Evolutionary conservation across 2,329 filamentous ascomycete species (phyloP), one percentile per base, ranked within the genome.

Genomic region (Colletotrichum navitas): DNA sequence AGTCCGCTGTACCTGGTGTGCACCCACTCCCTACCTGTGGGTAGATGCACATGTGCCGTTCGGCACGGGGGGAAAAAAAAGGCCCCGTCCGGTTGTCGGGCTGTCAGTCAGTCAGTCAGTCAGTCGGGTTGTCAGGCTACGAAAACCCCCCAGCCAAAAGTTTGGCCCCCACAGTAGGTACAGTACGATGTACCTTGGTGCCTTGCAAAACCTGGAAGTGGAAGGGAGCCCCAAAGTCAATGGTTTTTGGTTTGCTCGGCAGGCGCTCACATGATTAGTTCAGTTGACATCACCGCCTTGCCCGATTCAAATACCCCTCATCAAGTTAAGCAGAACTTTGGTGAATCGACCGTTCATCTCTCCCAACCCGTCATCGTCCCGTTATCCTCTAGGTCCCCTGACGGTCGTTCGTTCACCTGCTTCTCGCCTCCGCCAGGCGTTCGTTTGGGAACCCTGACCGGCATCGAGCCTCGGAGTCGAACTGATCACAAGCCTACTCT

Each of bases 191-290:
- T 29, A 29, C 29, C 18, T 45, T n/a, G 3, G 43, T 45, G 43
- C 6, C 43, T 18, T 1, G 62, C 36, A 41, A 64, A 61, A 39
- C 34, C 43, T 62, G 54, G 54, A 39, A 34, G 26, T 43, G 36
- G 41, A 43, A 63, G 47, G 29, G 39, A 16, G 14, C 39, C 39
- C 39, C 39, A 41, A 41, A 41, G 14, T 18, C 14, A 41, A 18
- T 41, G 14, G 41, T 3, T 43, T 43, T 6, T 21, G 6, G 14
- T 39, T 59, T 29, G 45, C 32, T 39, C 45, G 47, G 45, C 29
- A 62, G 45, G 59, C 32, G 59, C 61, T 68, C 51, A 45, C n/a
- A 68, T 59, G 34, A 52, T 16, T 60, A 16, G 39, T 45, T 47
- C 58, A 16, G 8, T 45, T 41, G 29, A 34, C 51, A 11, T 45